Base-by-base conservation (phyloP, 2,329 filamentous ascomycete genomes). In the Aaosphaeria pasadenensis region DNA sequence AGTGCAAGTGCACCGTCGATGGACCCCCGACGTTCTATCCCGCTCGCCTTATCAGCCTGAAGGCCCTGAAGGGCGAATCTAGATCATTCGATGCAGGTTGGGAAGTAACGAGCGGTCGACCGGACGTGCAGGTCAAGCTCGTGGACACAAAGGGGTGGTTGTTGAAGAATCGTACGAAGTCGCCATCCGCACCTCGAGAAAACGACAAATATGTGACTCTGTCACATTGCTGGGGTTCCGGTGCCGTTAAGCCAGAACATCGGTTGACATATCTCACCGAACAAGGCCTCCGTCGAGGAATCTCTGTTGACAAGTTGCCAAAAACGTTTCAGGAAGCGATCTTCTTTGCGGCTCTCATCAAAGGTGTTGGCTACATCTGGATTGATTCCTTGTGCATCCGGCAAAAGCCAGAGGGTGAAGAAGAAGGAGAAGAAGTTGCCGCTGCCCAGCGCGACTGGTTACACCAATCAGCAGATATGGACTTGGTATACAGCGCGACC, bases 291-390 rank as follows among this genome's bases (percentile, higher is more conserved):
- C 33, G n/a, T 36, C 9, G n/a, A 9, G 33, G 33, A 9, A 36
- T 36, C 33, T 9, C 33, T 9, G 9, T 58, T 7, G 17, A 35
- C 0, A 45, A 48, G 9, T 30, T 58, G 6, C 48, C 55, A 1
- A 51, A 47, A 24, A 58, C 48, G 1, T 58, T 58, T 7, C 49
- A 46, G 11, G 51, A 58, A 6, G 49, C 55, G 0, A 32, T 48
- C 9, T 4, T 48, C 0, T 53, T 58, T 9, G 51, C 53, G 3
- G 30, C 39, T 4, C 46, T 28, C 11, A 39, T 56, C 5, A 43
- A 50, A 3, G 44, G 36, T 1, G 53, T 57, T 0, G 42, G 49
- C 4, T 58, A 45, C n/a, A 47, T 57, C 3, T 58, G 52, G 56
- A 57, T 57, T 17, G 45, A 36, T 36, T 36, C 33, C 9, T 13